Evolutionary conservation across 495 filamentous ascomycete species (phyloP).

Genomic region (Pyronema omphalodes): DNA sequence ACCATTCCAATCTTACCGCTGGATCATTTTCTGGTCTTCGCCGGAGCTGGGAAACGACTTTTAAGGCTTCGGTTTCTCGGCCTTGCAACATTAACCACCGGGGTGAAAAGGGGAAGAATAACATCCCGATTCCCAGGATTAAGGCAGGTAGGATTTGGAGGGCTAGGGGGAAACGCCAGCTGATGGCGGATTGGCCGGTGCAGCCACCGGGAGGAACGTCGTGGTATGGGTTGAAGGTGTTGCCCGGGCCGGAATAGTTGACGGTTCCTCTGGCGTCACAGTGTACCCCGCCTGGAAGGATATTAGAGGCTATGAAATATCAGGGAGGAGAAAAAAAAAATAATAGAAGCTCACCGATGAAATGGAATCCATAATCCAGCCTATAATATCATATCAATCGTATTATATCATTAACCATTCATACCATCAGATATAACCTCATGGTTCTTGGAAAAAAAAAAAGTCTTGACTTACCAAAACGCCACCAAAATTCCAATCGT

Average conservation of each 20-base stretch:
- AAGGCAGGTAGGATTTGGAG: slow-evolving; percentile 43
- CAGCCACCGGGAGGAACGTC: slow-evolving; percentile 37
- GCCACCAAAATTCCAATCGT: slow-evolving; percentile 66
- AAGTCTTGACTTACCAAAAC: slow-evolving; percentile 40
- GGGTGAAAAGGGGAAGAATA: slow-evolving; percentile 68
- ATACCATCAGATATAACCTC: no score
- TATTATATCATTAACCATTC: no score
- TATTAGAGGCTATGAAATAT: no score
- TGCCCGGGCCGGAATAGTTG: slow-evolving; percentile 18
- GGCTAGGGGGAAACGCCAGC: slow-evolving; percentile 50
- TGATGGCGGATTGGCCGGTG: slow-evolving; percentile 41
- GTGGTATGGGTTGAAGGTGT: slow-evolving; percentile 28
- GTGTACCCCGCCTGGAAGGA: slow-evolving; percentile 25
- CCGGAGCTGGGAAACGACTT: slow-evolving; percentile 49
- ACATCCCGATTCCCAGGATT: slow-evolving; percentile 47
- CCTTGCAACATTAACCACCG: slow-evolving; percentile 60
- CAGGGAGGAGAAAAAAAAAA: background rate
- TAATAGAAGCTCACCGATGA: slow-evolving; percentile 39
- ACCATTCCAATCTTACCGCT: slow-evolving; percentile 53
- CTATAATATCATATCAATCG: slow-evolving; percentile 6
- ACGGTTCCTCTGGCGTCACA: slow-evolving; percentile 5
- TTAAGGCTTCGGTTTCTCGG: slow-evolving; percentile 50
- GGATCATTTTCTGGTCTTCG: slow-evolving; percentile 40
- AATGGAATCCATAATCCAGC: slow-evolving; percentile 47
- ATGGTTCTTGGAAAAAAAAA: no score